These are phyloP conservation scores for Gossypium australe DNA, from an alignment of 345 rosid genomes.

Conservation along the genomic window DNA sequence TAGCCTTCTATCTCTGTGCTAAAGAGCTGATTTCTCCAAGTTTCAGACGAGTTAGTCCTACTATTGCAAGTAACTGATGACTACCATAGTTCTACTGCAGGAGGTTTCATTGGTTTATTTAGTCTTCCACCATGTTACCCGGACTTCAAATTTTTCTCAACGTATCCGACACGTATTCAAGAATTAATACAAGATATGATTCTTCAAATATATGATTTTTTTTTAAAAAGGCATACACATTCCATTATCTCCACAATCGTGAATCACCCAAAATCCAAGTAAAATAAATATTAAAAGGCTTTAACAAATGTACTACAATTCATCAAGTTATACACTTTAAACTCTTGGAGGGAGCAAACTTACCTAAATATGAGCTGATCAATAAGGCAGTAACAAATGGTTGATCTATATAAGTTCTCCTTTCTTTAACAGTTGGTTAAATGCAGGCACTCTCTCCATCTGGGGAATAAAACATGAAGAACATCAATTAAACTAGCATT, in stretches of 20 bases:
- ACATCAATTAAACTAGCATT: not conserved
- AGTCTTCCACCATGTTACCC: not conserved
- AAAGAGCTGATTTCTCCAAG: not conserved
- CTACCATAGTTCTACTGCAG: not conserved
- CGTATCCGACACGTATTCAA: not conserved
- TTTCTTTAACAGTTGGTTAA: not conserved
- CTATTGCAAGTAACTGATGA: not conserved
- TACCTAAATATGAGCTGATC: not conserved
- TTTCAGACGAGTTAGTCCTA: not conserved
- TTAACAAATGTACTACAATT: not conserved
- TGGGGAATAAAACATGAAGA: not conserved
- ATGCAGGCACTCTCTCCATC: not conserved
- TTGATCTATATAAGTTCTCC: not conserved
- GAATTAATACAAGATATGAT: not conserved
- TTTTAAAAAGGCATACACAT: not conserved
- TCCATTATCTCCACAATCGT: not conserved
- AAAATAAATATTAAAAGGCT: not conserved
- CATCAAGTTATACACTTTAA: not conserved
- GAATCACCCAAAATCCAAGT: not conserved
- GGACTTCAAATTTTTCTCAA: not conserved
- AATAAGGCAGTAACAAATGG: not conserved
- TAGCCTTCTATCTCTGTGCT: not conserved
- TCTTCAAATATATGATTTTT: not conserved
- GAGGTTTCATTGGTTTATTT: not conserved
- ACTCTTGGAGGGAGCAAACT: not conserved